Conservation (phyloP, 768 basidiomycete species). For the Trametes coccinea region DNA sequence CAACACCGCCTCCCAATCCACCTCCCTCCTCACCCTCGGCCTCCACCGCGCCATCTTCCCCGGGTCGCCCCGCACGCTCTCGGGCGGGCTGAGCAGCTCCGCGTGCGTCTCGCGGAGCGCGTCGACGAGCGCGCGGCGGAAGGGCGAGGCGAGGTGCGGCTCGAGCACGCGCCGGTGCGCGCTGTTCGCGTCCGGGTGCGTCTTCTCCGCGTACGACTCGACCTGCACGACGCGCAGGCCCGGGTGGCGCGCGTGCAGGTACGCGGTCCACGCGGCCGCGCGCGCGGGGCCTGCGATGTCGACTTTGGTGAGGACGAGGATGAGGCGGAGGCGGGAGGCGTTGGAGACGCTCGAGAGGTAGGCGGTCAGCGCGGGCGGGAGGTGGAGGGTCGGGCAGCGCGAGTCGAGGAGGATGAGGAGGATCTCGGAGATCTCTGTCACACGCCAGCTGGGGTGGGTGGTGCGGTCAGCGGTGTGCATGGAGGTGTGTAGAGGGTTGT, state of each 20-base stretch:
- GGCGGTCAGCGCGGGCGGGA: conserved; percentile 71
- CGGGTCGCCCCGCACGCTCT: conserved; percentile 62
- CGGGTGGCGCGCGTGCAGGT: conserved; percentile 57
- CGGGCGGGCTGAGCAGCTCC: conserved; percentile 27
- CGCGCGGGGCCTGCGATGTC: conserved; percentile 77
- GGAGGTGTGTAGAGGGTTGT: not conserved
- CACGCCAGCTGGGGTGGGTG: conserved; percentile 71
- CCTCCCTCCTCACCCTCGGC: conserved; percentile 57
- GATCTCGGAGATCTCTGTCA: conserved; percentile 88
- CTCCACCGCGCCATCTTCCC: conserved; percentile 60
- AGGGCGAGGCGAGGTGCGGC: conserved; percentile 67
- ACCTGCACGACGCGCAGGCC: conserved; percentile 66
- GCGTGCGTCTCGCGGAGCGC: conserved; percentile 29
- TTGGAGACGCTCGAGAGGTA: conserved; percentile 49
- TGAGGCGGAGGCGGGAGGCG: conserved; percentile 37
- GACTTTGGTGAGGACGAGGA: conserved; percentile 85
- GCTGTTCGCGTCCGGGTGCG: conserved; percentile 3
- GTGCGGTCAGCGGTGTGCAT: not conserved
- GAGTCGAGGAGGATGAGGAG: conserved; percentile 87
- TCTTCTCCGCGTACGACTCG: conserved; percentile 68
- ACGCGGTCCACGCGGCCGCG: conserved; percentile 63
- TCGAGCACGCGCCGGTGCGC: conserved; percentile 42
- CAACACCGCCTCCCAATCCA: conserved; percentile 76
- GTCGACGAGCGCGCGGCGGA: conserved; percentile 62
- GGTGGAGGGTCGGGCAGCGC: conserved; percentile 85